phyloP scores from a whole-genome alignment of 768 basidiomycete species.

The Podaxis rugospora region DNA sequence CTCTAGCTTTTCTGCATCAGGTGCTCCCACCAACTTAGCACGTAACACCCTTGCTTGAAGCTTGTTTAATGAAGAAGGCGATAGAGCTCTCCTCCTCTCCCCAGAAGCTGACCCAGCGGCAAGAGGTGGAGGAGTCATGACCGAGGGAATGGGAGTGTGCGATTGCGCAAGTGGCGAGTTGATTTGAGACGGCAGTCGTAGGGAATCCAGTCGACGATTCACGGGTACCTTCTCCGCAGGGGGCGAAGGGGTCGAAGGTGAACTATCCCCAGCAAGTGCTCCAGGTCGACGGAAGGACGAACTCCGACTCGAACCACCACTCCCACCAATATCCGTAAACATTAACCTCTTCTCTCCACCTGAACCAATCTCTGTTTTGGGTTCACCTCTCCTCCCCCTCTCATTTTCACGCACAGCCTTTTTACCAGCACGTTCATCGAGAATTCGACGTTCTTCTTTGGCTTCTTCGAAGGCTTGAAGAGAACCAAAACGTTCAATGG shows the following conservation, averaged over 20 bases:
- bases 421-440: conserved; percentile 76
- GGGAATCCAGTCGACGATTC: conserved; percentile 54
- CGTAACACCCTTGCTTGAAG: conserved; percentile 91
- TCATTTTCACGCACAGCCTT: conserved; percentile 34
- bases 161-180: conserved; percentile 56
- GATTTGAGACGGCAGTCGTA: conserved; percentile 57
- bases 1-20: conserved; percentile 75
- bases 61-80: conserved; percentile 81
- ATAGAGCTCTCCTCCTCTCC: conserved; percentile 44
- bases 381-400: conserved; percentile 28
- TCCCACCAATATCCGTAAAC: conserved; percentile 62
- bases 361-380: conserved; percentile 26
- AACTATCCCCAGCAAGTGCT: conserved; percentile 43
- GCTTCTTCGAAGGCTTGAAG: conserved; percentile 87
- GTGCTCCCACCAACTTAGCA: conserved; percentile 81
- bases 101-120: conserved; percentile 26
- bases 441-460: conserved; percentile 74
- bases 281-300: conserved; percentile 86
- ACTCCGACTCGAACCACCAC: conserved; percentile 72
- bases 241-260: conserved; percentile 61
- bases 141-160: conserved; percentile 86
- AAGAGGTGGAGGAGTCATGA: conserved; percentile 68
- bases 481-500: conserved; percentile 82
- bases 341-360: conserved; percentile 52
- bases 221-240: conserved; percentile 31